Percentiles rank a stretch among this genome's conserved stretches.
phyloP scores from a whole-genome alignment of 352 stramenopile species.

The Phytophthora litchii region DNA sequence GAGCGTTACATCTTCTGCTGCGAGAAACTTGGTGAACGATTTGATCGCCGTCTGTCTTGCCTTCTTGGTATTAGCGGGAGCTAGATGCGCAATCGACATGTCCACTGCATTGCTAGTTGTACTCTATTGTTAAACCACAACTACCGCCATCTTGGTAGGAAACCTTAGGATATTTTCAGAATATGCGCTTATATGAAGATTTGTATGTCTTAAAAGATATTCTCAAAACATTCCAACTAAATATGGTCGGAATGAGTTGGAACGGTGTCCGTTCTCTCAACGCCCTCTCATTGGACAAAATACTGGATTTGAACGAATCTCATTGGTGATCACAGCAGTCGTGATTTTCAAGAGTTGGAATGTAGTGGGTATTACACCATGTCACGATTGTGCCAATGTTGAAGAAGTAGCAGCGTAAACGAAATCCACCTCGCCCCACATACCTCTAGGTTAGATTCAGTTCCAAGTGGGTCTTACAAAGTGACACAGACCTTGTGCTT shows the following conservation, averaged over 20 bases:
- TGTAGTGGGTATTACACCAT: neutral
- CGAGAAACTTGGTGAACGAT: conserved; percentile 5
- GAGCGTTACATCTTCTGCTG: conserved; percentile 4
- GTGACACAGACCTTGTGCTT: too few relatives aligned
- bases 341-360: neutral
- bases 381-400: too few relatives aligned
- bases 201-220: neutral
- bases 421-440: too few relatives aligned
- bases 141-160: neutral
- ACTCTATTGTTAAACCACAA: neutral
- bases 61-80: neutral
- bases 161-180: neutral
- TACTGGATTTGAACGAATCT: neutral
- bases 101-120: neutral
- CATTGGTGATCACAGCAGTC: neutral
- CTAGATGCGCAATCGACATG: neutral
- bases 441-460: too few relatives aligned
- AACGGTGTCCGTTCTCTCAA: neutral
- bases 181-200: neutral
- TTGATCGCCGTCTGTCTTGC: neutral
- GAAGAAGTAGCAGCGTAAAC: too few relatives aligned
- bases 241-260: neutral
- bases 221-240: neutral
- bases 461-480: too few relatives aligned
- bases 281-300: neutral